A percentile compares a stretch with the other conserved stretches of the same genome.
These are phyloP conservation scores for Annulohypoxylon nitens DNA, from an alignment of 495 filamentous ascomycete species.

Conservation along the genomic window DNA sequence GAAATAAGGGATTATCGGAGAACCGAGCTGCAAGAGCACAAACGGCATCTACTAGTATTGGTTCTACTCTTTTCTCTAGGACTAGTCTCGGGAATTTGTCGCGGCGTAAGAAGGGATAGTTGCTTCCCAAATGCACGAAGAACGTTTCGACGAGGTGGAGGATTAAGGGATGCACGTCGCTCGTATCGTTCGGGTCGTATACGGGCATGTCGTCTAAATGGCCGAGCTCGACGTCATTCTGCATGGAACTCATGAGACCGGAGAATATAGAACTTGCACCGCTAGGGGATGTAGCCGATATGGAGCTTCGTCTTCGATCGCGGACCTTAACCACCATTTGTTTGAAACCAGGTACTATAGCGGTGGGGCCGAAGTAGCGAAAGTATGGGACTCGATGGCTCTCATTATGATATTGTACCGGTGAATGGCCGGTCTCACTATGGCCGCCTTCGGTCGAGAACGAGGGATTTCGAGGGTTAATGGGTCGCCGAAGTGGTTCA, in stretches of 20 bases:
- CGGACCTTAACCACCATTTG: slow-evolving; percentile 86
- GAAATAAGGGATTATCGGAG: slow-evolving; percentile 74
- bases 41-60: slow-evolving; percentile 87
- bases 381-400: slow-evolving; percentile 85
- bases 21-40: slow-evolving; percentile 86
- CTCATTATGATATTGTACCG: slow-evolving; percentile 61
- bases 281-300: slow-evolving; percentile 59
- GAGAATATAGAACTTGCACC: slow-evolving; percentile 47
- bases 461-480: slow-evolving; percentile 51
- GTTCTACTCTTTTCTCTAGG: slow-evolving; percentile 81
- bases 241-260: slow-evolving; percentile 45
- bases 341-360: slow-evolving; percentile 92
- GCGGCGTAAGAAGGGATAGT: slow-evolving; percentile 81
- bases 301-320: slow-evolving; percentile 62
- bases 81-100: slow-evolving; percentile 77
- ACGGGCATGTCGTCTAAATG: slow-evolving; percentile 78
- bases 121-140: slow-evolving; percentile 82
- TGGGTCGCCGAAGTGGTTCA: slow-evolving; percentile 37
- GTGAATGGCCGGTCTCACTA: slow-evolving; percentile 58
- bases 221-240: slow-evolving; percentile 62
- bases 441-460: slow-evolving; percentile 58
- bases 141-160: slow-evolving; percentile 81
- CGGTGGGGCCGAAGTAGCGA: slow-evolving; percentile 87
- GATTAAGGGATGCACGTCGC: slow-evolving; percentile 77
- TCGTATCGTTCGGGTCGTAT: slow-evolving; percentile 77